Base-by-base conservation (phyloP, 108 stramenopile species). In the Cyclostephanos tholiformis region DNA sequence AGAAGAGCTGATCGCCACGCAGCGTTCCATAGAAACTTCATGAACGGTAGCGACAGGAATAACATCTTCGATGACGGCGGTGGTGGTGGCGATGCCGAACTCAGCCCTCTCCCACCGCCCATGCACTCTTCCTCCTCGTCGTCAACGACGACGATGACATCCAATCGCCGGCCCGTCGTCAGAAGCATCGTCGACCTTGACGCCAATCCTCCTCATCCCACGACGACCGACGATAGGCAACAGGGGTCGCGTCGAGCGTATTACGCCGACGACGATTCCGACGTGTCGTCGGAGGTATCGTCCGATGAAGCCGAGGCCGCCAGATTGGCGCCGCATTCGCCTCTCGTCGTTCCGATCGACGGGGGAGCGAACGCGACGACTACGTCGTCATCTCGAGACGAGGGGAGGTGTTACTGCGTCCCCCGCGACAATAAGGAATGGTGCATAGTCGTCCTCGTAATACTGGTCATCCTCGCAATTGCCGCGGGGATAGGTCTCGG, bases 191-290 rank as follows among this genome's bases (percentile, higher is more conserved):
- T 2, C 32, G 32, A 32, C 32, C 32, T 32, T 4, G 32, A 32
- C 4, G 32, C 32, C 32, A 32, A 32, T 32, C 32, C 32, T 2
- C 32, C 32, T n/a, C n/a, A n/a, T n/a, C n/a, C n/a, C n/a, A n/a
- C n/a, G n/a, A n/a, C n/a, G n/a, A n/a, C n/a, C n/a, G n/a, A n/a
- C n/a, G n/a, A n/a, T n/a, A n/a, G n/a, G n/a, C n/a, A n/a, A n/a
- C n/a, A n/a, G n/a, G n/a, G 32, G 32, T 32, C 32, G 32, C 32
- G 32, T 32, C 32, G 32, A 32, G 63, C 58, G 29, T 58, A 68
- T 23, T 58, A 72, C 62, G 68, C 64, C 57, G 67, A 87, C 65
- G 68, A 74, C 61, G 72, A 79, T 65, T 82, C 81, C 0, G 75
- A 43, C 4, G 75, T 82, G 8, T 70, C 68, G 19, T 75, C 74